Evolutionary conservation across 495 filamentous ascomycete species (phyloP).

Genomic region (Beverwykella pulmonaria): DNA sequence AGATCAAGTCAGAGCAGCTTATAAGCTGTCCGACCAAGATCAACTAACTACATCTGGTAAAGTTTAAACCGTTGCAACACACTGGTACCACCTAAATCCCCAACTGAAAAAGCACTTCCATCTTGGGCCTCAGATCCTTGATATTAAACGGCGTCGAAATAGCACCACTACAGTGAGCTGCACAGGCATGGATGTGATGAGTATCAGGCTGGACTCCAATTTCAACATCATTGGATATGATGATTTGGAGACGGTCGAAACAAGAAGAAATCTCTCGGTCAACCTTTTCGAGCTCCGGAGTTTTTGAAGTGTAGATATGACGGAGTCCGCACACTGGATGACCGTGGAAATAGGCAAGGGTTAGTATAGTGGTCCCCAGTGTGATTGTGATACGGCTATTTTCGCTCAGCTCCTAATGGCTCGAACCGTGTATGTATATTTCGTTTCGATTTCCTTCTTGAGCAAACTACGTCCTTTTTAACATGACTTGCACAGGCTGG

Average conservation of each 20-base stretch:
- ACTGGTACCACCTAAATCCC: neutral
- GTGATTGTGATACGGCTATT: slow-evolving; percentile 2
- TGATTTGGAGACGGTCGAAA: slow-evolving; percentile 14
- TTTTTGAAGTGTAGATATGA: slow-evolving; percentile 12
- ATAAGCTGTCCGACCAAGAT: too few relatives aligned
- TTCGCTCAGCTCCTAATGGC: slow-evolving; percentile 6
- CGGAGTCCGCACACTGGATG: slow-evolving; percentile 25
- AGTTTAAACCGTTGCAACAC: too few relatives aligned
- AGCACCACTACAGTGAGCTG: slow-evolving; percentile 6
- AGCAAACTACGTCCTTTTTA: slow-evolving; percentile 18
- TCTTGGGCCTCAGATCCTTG: slow-evolving; percentile 18
- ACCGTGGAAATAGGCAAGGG: slow-evolving; percentile 24
- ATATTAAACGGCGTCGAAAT: slow-evolving; percentile 23
- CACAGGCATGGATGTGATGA: slow-evolving; percentile 17
- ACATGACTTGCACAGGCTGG: neutral
- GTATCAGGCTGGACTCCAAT: slow-evolving; percentile 26
- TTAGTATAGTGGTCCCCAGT: neutral
- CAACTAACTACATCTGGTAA: too few relatives aligned
- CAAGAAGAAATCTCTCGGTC: slow-evolving; percentile 3
- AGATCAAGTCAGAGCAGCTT: too few relatives aligned
- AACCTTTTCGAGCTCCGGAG: neutral
- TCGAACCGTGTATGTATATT: slow-evolving; percentile 14
- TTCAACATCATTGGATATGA: slow-evolving; percentile 25
- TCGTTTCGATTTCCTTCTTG: slow-evolving; percentile 9
- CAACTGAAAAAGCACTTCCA: neutral